Evolutionary conservation across 805 yeast species (phyloP), one percentile per base, ranked within the genome.

Genomic region (Candida coleopterorum): DNA sequence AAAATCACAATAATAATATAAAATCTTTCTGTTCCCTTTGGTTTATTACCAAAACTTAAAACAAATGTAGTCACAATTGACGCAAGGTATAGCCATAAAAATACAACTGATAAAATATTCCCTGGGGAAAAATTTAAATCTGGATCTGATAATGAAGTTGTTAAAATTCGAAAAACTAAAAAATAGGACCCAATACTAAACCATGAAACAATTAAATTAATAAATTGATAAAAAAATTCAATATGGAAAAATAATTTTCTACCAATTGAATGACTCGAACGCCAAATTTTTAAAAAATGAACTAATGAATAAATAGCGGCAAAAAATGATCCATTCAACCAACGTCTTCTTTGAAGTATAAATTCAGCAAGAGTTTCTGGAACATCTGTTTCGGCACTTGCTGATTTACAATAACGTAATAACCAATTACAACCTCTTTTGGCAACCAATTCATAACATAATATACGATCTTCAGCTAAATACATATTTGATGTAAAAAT

Each of bases 291-390:
- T 12, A 72, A 69, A 50, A 76, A 77, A 47, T 78, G 81, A 36
- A 62, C 72, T 45, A 78, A 58, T 2, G 77, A 55, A 45, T 76
- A 76, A 29, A 76, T 65, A 31, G 78, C 78, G 1, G 85, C 85
- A 28, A 81, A 81, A 50, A 79, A 79, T 2, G 84, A 77, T 30
- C 85, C 85, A 51, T 79, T 79, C 40, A 79, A 63, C 85, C 85
- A 79, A 48, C 85, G 68, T 52, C 85, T 68, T 44, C 85, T 68
- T 54, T 79, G 85, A 25, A 76, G 65, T 32, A 79, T 74, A 37
- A 79, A 75, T 52, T 79, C 85, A 4, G 79, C 75, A 37, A 79
- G 60, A 4, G 67, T 65, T 32, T 75, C 80, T 2, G 85, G 85
- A 8, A 79, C 85, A 59, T 79, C 85, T 3, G 85, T 79, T 46